Conservation (phyloP, 805 yeast species). For the Wickerhamiella vanderwaltii region DNA sequence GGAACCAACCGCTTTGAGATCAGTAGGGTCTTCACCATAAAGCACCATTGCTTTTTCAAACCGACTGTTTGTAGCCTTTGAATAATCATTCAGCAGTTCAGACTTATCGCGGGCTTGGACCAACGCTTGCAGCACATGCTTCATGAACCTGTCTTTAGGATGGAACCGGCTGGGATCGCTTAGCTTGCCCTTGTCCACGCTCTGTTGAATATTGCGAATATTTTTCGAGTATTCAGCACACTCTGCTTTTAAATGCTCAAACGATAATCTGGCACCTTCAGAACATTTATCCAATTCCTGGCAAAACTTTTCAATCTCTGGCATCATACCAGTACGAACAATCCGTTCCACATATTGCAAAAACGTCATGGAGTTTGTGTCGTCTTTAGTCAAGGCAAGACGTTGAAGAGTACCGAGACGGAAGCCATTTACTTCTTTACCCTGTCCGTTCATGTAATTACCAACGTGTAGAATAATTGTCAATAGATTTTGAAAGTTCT, state of each 20-base stretch:
- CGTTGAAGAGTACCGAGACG: slow-evolving; percentile 81
- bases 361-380: slow-evolving; percentile 74
- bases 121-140: slow-evolving; percentile 48
- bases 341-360: slow-evolving; percentile 85
- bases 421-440: slow-evolving; percentile 89
- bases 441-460: slow-evolving; percentile 88
- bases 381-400: slow-evolving; percentile 81
- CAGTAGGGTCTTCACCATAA: slow-evolving; percentile 83
- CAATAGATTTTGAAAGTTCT: slow-evolving; percentile 56
- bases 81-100: slow-evolving; percentile 50
- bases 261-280: slow-evolving; percentile 56
- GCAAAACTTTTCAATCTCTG: slow-evolving; percentile 62
- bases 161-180: slow-evolving; percentile 70
- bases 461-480: slow-evolving; percentile 85
- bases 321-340: slow-evolving; percentile 62
- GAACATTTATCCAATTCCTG: slow-evolving; percentile 52
- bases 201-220: slow-evolving; percentile 57
- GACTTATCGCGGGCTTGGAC: slow-evolving; percentile 67
- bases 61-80: slow-evolving; percentile 48
- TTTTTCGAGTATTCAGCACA: slow-evolving; percentile 50
- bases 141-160: slow-evolving; percentile 65
- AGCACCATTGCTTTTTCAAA: slow-evolving; percentile 62
- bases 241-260: slow-evolving; percentile 70
- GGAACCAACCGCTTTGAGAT: slow-evolving; percentile 48
- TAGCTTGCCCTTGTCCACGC: slow-evolving; percentile 71